Base-by-base conservation (phyloP, 306 rosid genomes). In the Alnus glutinosa region DNA sequence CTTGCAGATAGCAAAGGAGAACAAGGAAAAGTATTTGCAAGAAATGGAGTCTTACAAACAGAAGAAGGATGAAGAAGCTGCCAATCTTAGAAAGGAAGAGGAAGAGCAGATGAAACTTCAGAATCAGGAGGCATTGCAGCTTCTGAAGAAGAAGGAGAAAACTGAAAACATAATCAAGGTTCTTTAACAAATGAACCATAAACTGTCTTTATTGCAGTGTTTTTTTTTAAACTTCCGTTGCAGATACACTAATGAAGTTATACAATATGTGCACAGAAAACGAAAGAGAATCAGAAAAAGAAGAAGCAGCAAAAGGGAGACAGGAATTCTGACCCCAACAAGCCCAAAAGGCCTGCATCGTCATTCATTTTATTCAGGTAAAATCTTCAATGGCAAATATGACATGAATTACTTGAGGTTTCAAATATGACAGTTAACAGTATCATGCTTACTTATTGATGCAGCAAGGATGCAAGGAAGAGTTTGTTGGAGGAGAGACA, bases 131-230 rank as follows among this genome's bases (percentile, higher is more conserved):
- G 98, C 97, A 51, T 47, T 93, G 83, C 92, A 83, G 47, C 74
- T 93, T 34, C 94, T 95, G 7, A 95, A 88, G 92, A 93, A 95
- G 83, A 95, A 95, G 84, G 98, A 95, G 87, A 95, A 93, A 85
- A 90, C 93, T 55, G 91, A 96, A 2, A 91, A 89, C 48, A 84
- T 93, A 2, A 89, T 91, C 82, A 93, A 96, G 93, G 98, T 91
- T 47, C 46, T 30, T 0, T 10, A 1, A 15, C 5, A 37, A 37
- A 67, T 7, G 9, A 36, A 67, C 12, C 28, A 37, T 4, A 1
- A 37, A 67, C 2, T 0, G 3, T 5, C 13, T 14, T 7, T 10
- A 15, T 11, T 32, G 5, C 1, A 49, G 52, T 73, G n/a, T 2
- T 3, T 32, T 11, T n/a, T 7, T 3, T 3, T 1, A 7, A 16